phyloP scores from a whole-genome alignment of 2,329 filamentous ascomycete genomes.

The Calonectria multiphialidica region DNA sequence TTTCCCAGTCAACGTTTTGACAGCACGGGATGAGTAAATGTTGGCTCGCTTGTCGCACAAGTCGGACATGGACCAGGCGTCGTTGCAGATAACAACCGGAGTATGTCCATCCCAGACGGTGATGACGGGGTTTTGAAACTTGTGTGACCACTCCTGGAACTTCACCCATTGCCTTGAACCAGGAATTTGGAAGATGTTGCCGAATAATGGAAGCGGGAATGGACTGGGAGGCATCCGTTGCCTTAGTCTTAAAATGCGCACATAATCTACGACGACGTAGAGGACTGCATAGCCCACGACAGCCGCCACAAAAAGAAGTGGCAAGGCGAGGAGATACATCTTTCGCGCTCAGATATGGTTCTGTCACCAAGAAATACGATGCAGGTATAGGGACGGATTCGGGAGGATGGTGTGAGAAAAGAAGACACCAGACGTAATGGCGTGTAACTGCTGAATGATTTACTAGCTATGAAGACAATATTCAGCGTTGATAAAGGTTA shows the following conservation, averaged over 20 bases:
- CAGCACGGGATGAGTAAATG: constrained; percentile 16
- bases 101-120: constrained; percentile 22
- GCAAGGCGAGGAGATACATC: background rate
- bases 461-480: background rate
- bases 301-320: background rate
- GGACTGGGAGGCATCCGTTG: constrained; percentile 8
- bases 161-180: constrained; percentile 13
- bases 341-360: no score
- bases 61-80: constrained; percentile 25
- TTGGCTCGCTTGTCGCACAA: constrained; percentile 23
- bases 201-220: constrained; percentile 13
- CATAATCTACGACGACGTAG: background rate
- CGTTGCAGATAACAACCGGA: constrained; percentile 20
- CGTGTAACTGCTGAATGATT: background rate
- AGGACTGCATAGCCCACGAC: background rate
- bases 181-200: constrained; percentile 20
- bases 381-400: no score
- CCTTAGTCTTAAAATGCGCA: background rate
- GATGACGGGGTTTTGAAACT: constrained; percentile 19
- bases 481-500: background rate
- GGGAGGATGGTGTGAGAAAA: no score
- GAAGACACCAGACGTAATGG: background rate
- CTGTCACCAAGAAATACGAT: background rate
- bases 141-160: constrained; percentile 22
- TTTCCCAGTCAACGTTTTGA: constrained; percentile 21